A percentile compares a stretch with the other conserved stretches of the same genome.
Evolutionary conservation across 495 filamentous ascomycete genomes (phyloP).

Genomic region (Xylaria scruposa): DNA sequence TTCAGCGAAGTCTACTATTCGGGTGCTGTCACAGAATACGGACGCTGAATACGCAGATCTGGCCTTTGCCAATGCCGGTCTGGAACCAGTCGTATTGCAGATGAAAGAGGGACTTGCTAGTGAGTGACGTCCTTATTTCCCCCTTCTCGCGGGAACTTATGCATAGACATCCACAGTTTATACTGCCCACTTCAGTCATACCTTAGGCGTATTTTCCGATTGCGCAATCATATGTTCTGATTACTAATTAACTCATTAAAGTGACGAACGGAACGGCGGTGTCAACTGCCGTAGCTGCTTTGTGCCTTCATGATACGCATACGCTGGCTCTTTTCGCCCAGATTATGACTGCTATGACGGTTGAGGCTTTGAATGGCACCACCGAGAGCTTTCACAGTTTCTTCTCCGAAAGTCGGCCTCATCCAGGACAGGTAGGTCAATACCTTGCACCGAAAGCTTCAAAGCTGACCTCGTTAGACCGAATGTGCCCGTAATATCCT

Average conservation of each 20-base stretch:
- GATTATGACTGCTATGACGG: constrained; percentile 51
- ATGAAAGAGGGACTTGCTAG: constrained; percentile 60
- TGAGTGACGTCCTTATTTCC: not conserved
- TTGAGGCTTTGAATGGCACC: constrained; percentile 53
- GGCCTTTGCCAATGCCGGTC: constrained; percentile 38
- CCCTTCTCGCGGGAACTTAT: not conserved
- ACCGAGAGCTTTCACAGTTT: constrained; percentile 59
- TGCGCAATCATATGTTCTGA: not conserved
- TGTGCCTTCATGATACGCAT: constrained; percentile 57
- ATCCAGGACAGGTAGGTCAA: constrained; percentile 53
- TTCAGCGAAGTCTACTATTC: constrained; percentile 54
- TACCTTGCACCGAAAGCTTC: constrained; percentile 30
- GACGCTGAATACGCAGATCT: constrained; percentile 36
- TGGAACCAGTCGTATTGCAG: constrained; percentile 49
- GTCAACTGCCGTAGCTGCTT: constrained; percentile 50
- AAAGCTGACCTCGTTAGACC: constrained; percentile 57
- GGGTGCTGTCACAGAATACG: constrained; percentile 31
- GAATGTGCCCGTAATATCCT: constrained; percentile 57
- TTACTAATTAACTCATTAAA: constrained; percentile 37
- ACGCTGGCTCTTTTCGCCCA: constrained; percentile 58
- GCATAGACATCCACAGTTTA: not conserved
- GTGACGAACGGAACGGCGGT: constrained; percentile 60
- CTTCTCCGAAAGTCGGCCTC: constrained; percentile 57
- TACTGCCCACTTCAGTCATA: not conserved
- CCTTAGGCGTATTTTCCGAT: not conserved